Base-by-base conservation (phyloP, 1,139 yeast genomes). In the Blastobotrys ciferrii region DNA sequence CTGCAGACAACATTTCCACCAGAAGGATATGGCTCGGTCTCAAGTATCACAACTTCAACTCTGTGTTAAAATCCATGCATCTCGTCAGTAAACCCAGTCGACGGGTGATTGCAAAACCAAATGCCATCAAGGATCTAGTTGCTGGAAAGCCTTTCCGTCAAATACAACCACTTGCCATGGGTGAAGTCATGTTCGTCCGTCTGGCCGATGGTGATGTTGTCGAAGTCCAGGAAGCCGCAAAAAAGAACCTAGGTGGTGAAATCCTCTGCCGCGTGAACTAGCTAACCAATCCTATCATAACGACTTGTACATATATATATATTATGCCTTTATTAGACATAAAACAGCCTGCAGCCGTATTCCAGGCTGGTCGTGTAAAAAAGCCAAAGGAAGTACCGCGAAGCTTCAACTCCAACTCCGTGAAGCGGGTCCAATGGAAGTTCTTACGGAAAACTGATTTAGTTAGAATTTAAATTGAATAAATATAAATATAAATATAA, bases 11-110 rank as follows among this genome's bases (percentile, higher is more conserved):
- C 63, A 80, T 92, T 41, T 71, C 95, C 14, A 79, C 94, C 1
- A 80, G 98, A 62, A 78, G 96, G 59, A 76, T 92, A 52, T 92
- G 98, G 99, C 69, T 92, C 17, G 95, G 91, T 1, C 73, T 92
- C 63, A 92, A 92, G 65, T 92, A 94, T 67, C 81, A 95, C 63
- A 81, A 87, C 58, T 82, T 84, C 62, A 74, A 75, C 55, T 84
- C 96, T 0, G 96, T 92, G 11, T 74, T 92, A 56, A 76, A 82
- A 54, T 77, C 81, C 50, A 79, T 91, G 62, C 76, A 80, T 35
- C 74, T 92, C 60, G 81, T 94, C 41, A 85, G 94, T 47, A 89
- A 84, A 62, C 98, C 98, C 42, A 87, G 86, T 59, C 76, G 92
- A 65, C 77, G 83, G 63, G 85, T 89, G 25, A 70, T 75, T 57